Conservation (phyloP, 495 filamentous ascomycete species). For the Penicillium robsamsonii region DNA sequence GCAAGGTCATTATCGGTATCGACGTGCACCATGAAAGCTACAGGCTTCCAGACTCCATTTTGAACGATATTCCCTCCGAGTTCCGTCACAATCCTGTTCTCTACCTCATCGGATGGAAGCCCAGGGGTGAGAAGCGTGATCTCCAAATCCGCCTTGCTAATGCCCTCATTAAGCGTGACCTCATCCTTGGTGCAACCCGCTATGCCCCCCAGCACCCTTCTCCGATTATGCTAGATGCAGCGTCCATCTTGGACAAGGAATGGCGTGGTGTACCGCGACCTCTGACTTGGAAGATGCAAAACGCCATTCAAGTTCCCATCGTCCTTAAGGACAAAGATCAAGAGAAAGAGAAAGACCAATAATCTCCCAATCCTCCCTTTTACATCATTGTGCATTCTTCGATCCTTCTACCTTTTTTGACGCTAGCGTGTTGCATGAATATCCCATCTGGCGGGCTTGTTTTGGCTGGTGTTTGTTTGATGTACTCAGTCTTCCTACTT, state of each 20-base stretch:
- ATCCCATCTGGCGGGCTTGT: constrained; percentile 18
- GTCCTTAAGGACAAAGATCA: background rate
- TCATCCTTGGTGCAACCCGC: constrained; percentile 14
- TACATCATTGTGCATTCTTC: background rate
- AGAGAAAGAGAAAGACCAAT: background rate
- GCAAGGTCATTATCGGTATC: constrained; percentile 42
- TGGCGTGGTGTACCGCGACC: constrained; percentile 30
- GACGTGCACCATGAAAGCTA: constrained; percentile 21
- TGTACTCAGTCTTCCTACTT: background rate
- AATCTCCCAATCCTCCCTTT: background rate
- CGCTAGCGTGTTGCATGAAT: constrained; percentile 25
- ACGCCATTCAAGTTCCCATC: constrained; percentile 33
- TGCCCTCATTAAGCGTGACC: constrained; percentile 31
- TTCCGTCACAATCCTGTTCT: constrained; percentile 32
- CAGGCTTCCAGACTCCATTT: constrained; percentile 9
- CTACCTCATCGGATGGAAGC: constrained; percentile 24
- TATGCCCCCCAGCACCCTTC: constrained; percentile 26
- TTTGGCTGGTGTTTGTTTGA: constrained; percentile 9
- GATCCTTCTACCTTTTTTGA: constrained; percentile 7
- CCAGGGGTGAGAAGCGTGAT: constrained; percentile 22
- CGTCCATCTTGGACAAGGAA: constrained; percentile 28
- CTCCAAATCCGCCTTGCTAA: constrained; percentile 27
- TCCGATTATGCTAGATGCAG: constrained; percentile 35
- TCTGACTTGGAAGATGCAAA: constrained; percentile 30
- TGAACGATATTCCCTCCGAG: constrained; percentile 27